Evolutionary conservation across 805 yeast species (phyloP).

Genomic region (Candida cerambycidarum): DNA sequence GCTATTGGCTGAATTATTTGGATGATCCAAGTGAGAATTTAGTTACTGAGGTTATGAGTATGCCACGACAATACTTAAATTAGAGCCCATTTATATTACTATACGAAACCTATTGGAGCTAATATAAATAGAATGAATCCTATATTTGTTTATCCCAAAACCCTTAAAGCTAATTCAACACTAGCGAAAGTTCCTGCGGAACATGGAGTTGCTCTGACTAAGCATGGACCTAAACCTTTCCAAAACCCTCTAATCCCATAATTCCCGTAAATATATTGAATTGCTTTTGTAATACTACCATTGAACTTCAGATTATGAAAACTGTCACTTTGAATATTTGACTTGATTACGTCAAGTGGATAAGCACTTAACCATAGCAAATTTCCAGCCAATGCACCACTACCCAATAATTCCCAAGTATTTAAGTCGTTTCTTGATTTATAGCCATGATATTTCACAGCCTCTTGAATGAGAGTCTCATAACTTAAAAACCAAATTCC

Average conservation of each 20-base stretch:
- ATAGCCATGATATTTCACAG: slow-evolving; percentile 32
- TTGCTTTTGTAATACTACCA: slow-evolving; percentile 37
- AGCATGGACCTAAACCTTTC: slow-evolving; percentile 62
- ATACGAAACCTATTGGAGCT: too few species aligned
- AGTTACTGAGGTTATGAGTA: slow-evolving; percentile 7
- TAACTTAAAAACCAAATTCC: slow-evolving; percentile 74
- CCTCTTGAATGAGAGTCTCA: slow-evolving; percentile 50
- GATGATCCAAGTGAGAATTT: not conserved
- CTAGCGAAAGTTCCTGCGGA: slow-evolving; percentile 78
- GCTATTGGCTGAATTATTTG: slow-evolving; percentile 13
- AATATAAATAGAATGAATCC: too few species aligned
- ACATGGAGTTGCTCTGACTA: slow-evolving; percentile 61
- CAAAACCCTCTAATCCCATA: slow-evolving; percentile 56
- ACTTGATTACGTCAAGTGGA: slow-evolving; percentile 53
- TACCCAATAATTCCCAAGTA: slow-evolving; percentile 53
- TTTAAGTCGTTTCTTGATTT: slow-evolving; percentile 48
- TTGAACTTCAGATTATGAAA: slow-evolving; percentile 44
- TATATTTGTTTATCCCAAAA: slow-evolving; percentile 41
- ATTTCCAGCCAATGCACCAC: slow-evolving; percentile 70
- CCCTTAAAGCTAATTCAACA: slow-evolving; percentile 64
- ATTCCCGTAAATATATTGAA: slow-evolving; percentile 36
- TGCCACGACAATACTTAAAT: too few species aligned
- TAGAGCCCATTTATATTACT: not conserved
- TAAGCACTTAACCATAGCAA: slow-evolving; percentile 60
- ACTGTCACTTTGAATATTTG: slow-evolving; percentile 52